phyloP scores from a whole-genome alignment of 179 eudicot species.

The Corrigiola litoralis region DNA sequence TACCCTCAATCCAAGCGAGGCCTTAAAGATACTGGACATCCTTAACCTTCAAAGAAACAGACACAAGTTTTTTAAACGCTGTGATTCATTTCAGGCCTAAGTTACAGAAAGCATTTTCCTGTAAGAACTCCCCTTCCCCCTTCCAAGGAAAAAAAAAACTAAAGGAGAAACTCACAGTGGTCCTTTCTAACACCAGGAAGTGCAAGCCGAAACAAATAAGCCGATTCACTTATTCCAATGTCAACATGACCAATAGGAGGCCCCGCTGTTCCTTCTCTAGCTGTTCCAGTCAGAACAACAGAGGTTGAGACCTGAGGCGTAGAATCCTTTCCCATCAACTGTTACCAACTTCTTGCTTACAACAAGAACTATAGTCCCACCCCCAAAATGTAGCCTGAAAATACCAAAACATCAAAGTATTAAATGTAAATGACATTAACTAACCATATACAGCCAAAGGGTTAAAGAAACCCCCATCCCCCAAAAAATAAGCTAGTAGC shows the following conservation, averaged over 20 bases:
- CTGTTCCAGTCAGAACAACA: conserved; percentile 62
- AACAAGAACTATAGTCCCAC: not conserved
- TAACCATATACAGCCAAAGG: not conserved
- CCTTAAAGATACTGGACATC: too few species aligned
- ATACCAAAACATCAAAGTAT: not conserved
- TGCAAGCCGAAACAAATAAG: conserved; percentile 78
- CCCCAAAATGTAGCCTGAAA: not conserved
- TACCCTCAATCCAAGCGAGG: too few species aligned
- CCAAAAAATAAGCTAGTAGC: too few species aligned
- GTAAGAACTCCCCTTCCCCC: too few species aligned
- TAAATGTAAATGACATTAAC: not conserved
- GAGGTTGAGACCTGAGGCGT: conserved; percentile 20
- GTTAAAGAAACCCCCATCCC: too few species aligned
- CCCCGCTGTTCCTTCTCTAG: conserved; percentile 48
- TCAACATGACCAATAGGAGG: conserved; percentile 80
- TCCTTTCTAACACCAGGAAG: conserved; percentile 90
- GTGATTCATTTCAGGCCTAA: too few species aligned
- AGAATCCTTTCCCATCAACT: conserved; percentile 22
- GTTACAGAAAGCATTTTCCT: too few species aligned
- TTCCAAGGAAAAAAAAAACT: too few species aligned
- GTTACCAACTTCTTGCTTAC: conserved; percentile 11
- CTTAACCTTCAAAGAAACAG: too few species aligned
- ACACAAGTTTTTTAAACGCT: too few species aligned
- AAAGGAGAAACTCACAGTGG: conserved; percentile 40
- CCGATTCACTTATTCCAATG: conserved; percentile 60